Percentiles rank a stretch among this genome's conserved stretches.
Conservation (phyloP, 2,329 filamentous ascomycete genomes). For the Colletotrichum sp. region DNA sequence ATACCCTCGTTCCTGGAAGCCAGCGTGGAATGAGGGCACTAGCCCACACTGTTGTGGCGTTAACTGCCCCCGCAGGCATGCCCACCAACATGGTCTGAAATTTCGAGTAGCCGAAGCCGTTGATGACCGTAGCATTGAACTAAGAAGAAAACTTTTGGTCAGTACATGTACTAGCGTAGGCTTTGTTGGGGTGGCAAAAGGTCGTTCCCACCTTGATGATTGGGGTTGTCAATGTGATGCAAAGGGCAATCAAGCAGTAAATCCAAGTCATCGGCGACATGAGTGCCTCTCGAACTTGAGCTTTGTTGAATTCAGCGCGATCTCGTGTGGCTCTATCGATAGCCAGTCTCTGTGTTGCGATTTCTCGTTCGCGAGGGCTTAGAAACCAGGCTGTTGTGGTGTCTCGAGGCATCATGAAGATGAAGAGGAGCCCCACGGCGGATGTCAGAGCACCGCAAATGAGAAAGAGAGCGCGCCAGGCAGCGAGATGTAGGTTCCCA, state of each 20-base stretch:
- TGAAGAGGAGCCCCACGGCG: not conserved
- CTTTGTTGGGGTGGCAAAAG: not conserved
- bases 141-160: not conserved
- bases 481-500: constrained; percentile 6
- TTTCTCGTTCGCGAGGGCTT: not conserved
- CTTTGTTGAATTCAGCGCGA: constrained; percentile 16
- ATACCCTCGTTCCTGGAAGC: constrained; percentile 22
- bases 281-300: constrained; percentile 25
- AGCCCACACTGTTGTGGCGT: constrained; percentile 6
- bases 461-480: constrained; percentile 24
- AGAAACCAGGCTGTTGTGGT: constrained; percentile 3
- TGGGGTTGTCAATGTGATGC: constrained; percentile 24
- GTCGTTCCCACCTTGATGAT: constrained; percentile 22
- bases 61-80: constrained; percentile 10
- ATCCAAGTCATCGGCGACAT: constrained; percentile 17
- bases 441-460: constrained; percentile 17
- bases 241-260: constrained; percentile 25
- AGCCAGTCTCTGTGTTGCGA: constrained; percentile 17
- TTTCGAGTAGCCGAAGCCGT: constrained; percentile 19
- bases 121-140: constrained; percentile 19
- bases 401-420: constrained; percentile 5
- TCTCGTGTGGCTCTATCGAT: constrained; percentile 23
- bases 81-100: constrained; percentile 23
- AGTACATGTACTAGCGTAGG: rapidly evolving
- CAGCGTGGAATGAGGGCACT: constrained; percentile 24